A percentile compares a stretch with the other conserved stretches of the same genome.
phyloP scores from a whole-genome alignment of 345 rosid genomes.

The Passiflora organensis region DNA sequence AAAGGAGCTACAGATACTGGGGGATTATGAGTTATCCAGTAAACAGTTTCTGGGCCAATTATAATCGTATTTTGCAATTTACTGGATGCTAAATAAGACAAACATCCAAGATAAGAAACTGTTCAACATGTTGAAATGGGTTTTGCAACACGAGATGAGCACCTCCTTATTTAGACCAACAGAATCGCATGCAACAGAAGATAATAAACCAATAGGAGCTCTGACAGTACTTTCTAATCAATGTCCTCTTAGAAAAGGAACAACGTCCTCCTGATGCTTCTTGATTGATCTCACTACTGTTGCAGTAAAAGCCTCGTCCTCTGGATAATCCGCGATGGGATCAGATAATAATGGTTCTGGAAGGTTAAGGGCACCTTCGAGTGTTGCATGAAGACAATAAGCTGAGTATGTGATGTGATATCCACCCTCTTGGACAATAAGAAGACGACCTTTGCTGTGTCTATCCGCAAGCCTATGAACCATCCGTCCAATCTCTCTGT shows the following conservation, averaged over 20 bases:
- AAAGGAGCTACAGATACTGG: too few species aligned
- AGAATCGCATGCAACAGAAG: too few species aligned
- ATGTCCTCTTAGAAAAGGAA: slow-evolving; percentile 43
- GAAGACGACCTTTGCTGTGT: slow-evolving; percentile 54
- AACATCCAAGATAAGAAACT: too few species aligned
- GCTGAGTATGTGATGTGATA: slow-evolving; percentile 87
- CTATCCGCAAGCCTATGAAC: slow-evolving; percentile 41
- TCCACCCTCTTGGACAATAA: slow-evolving; percentile 91
- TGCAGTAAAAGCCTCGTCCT: slow-evolving; percentile 56
- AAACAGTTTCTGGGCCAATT: too few species aligned
- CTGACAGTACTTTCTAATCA: slow-evolving; percentile 17
- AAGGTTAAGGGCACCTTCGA: slow-evolving; percentile 76
- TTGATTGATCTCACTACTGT: slow-evolving; percentile 49
- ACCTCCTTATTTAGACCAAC: too few species aligned
- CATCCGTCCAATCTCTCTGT: slow-evolving; percentile 55
- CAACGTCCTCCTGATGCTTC: slow-evolving; percentile 33
- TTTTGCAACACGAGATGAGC: too few species aligned
- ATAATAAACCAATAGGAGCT: too few species aligned
- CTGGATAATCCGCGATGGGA: slow-evolving; percentile 66
- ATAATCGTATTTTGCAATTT: too few species aligned
- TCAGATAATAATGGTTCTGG: slow-evolving; percentile 46
- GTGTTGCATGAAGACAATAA: slow-evolving; percentile 78
- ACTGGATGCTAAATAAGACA: too few species aligned
- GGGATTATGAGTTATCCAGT: too few species aligned
- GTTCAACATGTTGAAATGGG: too few species aligned